These are phyloP conservation scores for Datisca glomerata DNA, from an alignment of 306 rosid genomes.

Conservation along the genomic window DNA sequence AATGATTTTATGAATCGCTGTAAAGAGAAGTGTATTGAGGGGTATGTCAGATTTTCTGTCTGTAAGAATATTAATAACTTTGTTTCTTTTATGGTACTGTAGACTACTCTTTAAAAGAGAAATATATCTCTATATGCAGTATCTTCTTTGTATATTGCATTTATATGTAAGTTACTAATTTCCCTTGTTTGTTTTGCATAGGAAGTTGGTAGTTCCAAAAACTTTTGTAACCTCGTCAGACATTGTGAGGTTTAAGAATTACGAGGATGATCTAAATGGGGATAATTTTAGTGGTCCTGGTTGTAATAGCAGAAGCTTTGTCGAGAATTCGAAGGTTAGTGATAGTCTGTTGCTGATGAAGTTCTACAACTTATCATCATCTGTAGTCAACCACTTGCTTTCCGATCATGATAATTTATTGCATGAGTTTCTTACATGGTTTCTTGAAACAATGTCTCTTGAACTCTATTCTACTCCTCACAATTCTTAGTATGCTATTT, in stretches of 20 bases:
- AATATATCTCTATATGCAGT: too few species aligned
- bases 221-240: constrained; percentile 33
- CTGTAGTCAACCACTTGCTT: constrained; percentile 43
- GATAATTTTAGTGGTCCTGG: constrained; percentile 14
- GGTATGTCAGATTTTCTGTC: constrained; percentile 45
- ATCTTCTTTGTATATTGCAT: too few species aligned
- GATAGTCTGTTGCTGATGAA: constrained; percentile 75
- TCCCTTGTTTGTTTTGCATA: constrained; percentile 5
- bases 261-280: constrained; percentile 10
- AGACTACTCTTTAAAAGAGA: too few species aligned
- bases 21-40: constrained; percentile 25
- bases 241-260: constrained; percentile 27
- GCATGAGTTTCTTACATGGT: too few species aligned
- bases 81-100: too few species aligned
- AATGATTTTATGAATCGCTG: constrained; percentile 33
- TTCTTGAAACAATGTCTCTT: too few species aligned
- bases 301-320: constrained; percentile 43
- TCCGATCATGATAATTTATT: constrained; percentile 35
- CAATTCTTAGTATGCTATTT: too few species aligned
- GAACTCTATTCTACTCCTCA: not conserved
- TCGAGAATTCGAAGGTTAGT: constrained; percentile 69
- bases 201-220: constrained; percentile 43
- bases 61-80: too few species aligned
- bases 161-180: too few species aligned
- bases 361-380: constrained; percentile 47